Evolutionary conservation across 1,284 basidiomycete species (phyloP).

Genomic region (Amylostereum areolatum): DNA sequence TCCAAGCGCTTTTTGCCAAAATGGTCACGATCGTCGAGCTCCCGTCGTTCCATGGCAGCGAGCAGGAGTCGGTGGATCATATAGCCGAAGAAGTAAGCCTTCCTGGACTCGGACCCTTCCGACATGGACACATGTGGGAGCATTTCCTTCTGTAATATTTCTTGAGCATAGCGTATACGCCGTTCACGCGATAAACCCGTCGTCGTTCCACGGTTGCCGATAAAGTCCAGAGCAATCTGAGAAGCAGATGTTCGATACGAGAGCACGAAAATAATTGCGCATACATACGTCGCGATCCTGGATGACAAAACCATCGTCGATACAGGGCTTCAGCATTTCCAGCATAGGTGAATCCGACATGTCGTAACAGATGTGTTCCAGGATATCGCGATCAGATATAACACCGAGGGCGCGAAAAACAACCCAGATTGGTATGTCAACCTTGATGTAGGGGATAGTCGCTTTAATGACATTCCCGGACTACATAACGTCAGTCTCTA

Average conservation of each 20-base stretch:
- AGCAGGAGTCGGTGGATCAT: conserved; percentile 97
- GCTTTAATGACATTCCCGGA: conserved; percentile 94
- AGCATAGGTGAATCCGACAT: conserved; percentile 94
- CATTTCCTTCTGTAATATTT: conserved; percentile 99
- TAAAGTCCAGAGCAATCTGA: conserved; percentile 87
- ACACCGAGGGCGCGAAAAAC: conserved; percentile 98
- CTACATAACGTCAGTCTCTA: conserved; percentile 28
- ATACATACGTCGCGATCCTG: conserved; percentile 85
- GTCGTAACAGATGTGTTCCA: conserved; percentile 99
- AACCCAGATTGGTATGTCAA: conserved; percentile 98
- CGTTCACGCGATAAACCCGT: conserved; percentile 89
- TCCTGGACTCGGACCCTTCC: conserved; percentile 96
- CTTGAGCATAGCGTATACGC: conserved; percentile 94
- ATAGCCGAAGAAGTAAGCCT: conserved; percentile 99
- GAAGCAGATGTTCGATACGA: conserved; percentile 6
- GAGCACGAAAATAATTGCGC: conserved; percentile 1
- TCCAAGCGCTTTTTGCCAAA: conserved; percentile 99
- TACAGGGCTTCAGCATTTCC: conserved; percentile 98
- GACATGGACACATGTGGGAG: conserved; percentile 95
- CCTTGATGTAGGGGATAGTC: conserved; percentile 96
- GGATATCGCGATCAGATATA: conserved; percentile 95
- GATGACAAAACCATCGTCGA: conserved; percentile 97
- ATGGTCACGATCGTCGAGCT: conserved; percentile 98
- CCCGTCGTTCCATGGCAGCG: conserved; percentile 90
- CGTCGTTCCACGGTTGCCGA: conserved; percentile 96